A percentile compares a stretch with the other conserved stretches of the same genome.
phyloP scores from a whole-genome alignment of 2,329 filamentous ascomycete species.

The Rhinocladiella mackenziei region DNA sequence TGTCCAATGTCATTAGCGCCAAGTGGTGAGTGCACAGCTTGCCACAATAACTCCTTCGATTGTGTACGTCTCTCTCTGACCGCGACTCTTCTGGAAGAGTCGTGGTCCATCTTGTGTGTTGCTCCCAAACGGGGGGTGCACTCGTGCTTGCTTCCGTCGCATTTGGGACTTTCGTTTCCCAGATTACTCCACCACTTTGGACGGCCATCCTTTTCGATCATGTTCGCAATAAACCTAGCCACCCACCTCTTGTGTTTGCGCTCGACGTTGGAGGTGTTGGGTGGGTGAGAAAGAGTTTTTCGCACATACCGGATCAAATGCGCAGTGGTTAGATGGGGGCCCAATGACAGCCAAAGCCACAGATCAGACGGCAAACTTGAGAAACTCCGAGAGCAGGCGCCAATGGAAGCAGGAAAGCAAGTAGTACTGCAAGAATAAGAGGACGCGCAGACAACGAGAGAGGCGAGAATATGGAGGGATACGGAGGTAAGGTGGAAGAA shows the following conservation, averaged over 20 bases:
- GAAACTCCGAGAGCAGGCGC: constrained; percentile 27
- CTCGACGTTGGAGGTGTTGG: constrained; percentile 2
- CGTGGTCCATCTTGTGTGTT: no score
- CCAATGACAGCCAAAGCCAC: constrained; percentile 26
- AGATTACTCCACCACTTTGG: neutral
- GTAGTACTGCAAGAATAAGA: constrained; percentile 28
- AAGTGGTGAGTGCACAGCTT: no score
- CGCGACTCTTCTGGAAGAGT: no score
- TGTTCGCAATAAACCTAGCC: neutral
- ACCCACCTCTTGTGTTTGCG: constrained; percentile 8
- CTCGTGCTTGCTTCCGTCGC: neutral
- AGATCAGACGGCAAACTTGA: constrained; percentile 26
- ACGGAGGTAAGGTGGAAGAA: constrained; percentile 22
- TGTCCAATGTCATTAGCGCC: no score
- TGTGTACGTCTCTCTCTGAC: no score
- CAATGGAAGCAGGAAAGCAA: constrained; percentile 27
- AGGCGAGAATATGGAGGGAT: constrained; percentile 20
- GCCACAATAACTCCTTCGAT: no score
- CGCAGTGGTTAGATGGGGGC: constrained; percentile 27
- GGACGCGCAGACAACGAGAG: constrained; percentile 26
- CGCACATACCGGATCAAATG: constrained; percentile 28
- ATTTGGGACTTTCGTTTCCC: constrained; percentile 1
- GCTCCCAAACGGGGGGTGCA: no score
- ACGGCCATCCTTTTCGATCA: neutral
- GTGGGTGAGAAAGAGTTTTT: constrained; percentile 8